phyloP scores from a whole-genome alignment of 2,329 filamentous ascomycete species.

The Botrytis deweyae region DNA sequence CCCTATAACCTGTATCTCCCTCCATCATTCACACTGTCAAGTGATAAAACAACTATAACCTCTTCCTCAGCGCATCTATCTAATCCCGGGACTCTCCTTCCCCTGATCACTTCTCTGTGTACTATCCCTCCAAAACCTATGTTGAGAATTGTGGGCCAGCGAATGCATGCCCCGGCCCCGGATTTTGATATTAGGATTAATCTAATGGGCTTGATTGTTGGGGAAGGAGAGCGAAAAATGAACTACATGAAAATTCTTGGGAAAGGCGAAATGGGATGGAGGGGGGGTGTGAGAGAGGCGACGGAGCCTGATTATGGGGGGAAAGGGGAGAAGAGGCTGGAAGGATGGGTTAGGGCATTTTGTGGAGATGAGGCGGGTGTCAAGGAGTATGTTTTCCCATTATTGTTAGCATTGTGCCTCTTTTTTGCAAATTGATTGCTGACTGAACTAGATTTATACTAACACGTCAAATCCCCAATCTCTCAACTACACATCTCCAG shows the following conservation, averaged over 20 bases:
- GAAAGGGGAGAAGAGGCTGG: not conserved
- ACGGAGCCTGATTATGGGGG: constrained; percentile 25
- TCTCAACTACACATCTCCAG: constrained; percentile 55
- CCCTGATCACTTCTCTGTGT: constrained; percentile 50
- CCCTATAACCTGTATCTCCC: constrained; percentile 46
- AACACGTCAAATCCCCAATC: constrained; percentile 53
- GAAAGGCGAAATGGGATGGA: constrained; percentile 50
- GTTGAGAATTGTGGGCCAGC: constrained; percentile 49
- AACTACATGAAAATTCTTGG: constrained; percentile 55
- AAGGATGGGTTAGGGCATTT: constrained; percentile 33
- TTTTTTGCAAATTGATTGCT: accelerated
- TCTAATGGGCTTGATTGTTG: constrained; percentile 53
- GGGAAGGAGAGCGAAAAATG: constrained; percentile 46
- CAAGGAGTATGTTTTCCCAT: constrained; percentile 31
- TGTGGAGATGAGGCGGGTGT: constrained; percentile 31
- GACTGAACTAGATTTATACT: constrained; percentile 45
- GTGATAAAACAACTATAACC: constrained; percentile 49
- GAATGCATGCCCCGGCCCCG: constrained; percentile 36
- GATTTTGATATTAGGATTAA: constrained; percentile 57
- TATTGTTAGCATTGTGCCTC: not conserved
- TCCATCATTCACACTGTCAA: constrained; percentile 51
- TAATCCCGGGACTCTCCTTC: constrained; percentile 45
- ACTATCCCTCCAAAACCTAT: constrained; percentile 56
- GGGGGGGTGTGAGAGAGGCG: constrained; percentile 40
- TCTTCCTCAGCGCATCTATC: constrained; percentile 51